Evolutionary conservation across 139 green algal species (phyloP).

Genomic region (Chlamydomonas schloesseri): DNA sequence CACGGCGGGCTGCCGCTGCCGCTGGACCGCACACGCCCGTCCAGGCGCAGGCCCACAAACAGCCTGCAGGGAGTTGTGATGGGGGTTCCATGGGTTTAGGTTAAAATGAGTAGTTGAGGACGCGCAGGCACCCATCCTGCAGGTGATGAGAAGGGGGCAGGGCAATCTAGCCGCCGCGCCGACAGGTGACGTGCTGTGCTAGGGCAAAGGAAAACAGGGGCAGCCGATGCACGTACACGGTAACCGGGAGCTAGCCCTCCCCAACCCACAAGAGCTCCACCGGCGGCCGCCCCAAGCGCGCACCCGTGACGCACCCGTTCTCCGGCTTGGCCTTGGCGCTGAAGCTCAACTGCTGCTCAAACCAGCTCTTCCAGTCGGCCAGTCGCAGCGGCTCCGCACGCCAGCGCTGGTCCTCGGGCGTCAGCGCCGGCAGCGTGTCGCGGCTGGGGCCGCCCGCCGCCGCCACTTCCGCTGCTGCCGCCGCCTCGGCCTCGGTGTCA

Average conservation of each 20-base stretch:
- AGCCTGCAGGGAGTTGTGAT: constrained; percentile 53
- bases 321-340: constrained; percentile 55
- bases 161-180: too few relatives aligned
- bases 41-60: constrained; percentile 83
- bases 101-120: too few relatives aligned
- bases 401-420: constrained; percentile 65
- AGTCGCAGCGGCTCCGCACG: constrained; percentile 63
- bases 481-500: neutral
- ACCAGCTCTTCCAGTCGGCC: constrained; percentile 72
- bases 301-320: constrained; percentile 42
- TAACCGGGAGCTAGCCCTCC: too few relatives aligned
- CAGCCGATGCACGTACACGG: too few relatives aligned
- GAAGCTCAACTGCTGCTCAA: constrained; percentile 76
- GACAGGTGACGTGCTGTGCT: too few relatives aligned
- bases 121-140: too few relatives aligned
- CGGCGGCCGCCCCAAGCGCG: too few relatives aligned
- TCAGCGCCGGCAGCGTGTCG: constrained; percentile 5
- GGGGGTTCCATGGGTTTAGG: neutral
- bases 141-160: too few relatives aligned
- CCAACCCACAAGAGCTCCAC: too few relatives aligned
- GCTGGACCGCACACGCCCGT: constrained; percentile 80
- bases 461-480: neutral
- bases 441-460: neutral
- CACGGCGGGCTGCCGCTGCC: constrained; percentile 76
- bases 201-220: too few relatives aligned